Conservation (phyloP, 2,329 filamentous ascomycete species). For the Cordyceps tenuipes region DNA sequence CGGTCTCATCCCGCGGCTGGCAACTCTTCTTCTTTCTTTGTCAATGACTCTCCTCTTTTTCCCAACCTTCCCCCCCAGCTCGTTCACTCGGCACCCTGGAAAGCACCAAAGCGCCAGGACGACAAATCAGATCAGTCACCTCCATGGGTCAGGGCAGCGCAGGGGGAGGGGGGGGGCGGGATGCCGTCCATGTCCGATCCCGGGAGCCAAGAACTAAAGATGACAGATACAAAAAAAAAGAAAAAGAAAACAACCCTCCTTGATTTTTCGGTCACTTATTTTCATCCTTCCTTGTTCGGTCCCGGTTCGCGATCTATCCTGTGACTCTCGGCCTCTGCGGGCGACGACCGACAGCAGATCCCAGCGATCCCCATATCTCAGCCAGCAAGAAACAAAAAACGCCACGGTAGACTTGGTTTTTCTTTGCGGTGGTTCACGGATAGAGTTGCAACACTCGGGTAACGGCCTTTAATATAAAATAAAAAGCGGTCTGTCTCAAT, state of each 20-base stretch:
- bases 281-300: background rate
- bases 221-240: no score
- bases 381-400: background rate
- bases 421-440: background rate
- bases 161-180: no score
- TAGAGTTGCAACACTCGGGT: background rate
- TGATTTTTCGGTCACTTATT: background rate
- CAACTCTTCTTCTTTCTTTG: background rate
- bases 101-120: background rate
- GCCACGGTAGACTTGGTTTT: background rate
- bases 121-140: no score
- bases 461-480: background rate
- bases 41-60: background rate
- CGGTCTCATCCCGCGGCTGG: no score
- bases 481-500: background rate
- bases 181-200: background rate
- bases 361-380: background rate
- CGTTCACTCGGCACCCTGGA: background rate
- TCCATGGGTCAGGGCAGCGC: no score
- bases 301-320: background rate
- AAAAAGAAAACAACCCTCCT: background rate
- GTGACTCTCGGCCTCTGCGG: slow-evolving; percentile 1
- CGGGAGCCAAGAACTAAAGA: background rate
- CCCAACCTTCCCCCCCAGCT: background rate
- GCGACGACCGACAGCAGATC: background rate